Percentiles rank a stretch among this genome's conserved stretches.
Conservation (phyloP, 1,284 basidiomycete genomes). For the Sphaerobolus stellatus region DNA sequence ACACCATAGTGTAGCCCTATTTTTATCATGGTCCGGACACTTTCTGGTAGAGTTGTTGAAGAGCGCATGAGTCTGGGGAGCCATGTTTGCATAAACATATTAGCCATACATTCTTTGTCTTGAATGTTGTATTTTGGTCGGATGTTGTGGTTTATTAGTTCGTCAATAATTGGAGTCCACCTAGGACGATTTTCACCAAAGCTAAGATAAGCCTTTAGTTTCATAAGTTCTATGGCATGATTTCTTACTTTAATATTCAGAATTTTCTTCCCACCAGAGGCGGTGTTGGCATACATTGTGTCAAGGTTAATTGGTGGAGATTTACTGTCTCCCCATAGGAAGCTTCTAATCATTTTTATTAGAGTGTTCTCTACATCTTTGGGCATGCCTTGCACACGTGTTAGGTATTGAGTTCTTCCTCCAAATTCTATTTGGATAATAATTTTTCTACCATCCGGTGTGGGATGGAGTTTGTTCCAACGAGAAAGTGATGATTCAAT, state of each 20-base stretch:
- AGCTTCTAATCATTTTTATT: neutral
- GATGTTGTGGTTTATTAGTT: neutral
- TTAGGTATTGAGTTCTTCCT: neutral
- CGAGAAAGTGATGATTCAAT: neutral
- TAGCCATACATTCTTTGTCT: neutral
- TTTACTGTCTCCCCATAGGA: neutral
- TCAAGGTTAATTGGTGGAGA: neutral
- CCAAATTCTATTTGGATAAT: neutral
- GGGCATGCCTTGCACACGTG: constrained; percentile 5
- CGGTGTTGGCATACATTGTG: neutral
- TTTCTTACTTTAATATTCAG: constrained; percentile 16
- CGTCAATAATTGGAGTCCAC: constrained; percentile 17
- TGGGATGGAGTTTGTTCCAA: neutral
- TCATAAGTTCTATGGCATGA: constrained; percentile 18
- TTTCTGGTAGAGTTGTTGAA: neutral
- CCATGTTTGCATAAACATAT: neutral
- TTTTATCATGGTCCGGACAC: neutral
- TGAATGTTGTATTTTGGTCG: neutral
- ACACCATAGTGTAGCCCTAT: neutral
- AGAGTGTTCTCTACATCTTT: neutral
- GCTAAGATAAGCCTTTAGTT: constrained; percentile 18
- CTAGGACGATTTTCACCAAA: constrained; percentile 1
- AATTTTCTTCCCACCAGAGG: constrained; percentile 1
- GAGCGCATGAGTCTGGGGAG: neutral
- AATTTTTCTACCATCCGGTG: neutral